Percentiles rank a stretch among this genome's conserved stretches.
These are phyloP conservation scores for Beauveria sp. DNA, from an alignment of 2,329 filamentous ascomycete genomes.

Conservation along the genomic window DNA sequence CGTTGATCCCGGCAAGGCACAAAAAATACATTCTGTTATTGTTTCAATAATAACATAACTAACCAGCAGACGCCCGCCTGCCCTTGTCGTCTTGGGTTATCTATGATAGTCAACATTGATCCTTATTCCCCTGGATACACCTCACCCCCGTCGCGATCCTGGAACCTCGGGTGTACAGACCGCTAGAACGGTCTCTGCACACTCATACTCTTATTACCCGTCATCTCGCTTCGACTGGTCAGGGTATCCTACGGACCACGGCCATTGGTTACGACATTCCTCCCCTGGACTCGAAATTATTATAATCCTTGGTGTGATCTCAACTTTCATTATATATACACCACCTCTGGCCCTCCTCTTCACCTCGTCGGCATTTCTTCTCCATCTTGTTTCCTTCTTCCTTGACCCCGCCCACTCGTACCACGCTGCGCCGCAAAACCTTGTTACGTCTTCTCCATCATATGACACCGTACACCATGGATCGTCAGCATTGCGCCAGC, in stretches of 20 bases:
- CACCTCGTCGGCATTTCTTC: background rate
- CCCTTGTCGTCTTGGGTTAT: background rate
- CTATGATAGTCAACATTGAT: background rate
- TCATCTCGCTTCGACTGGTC: slow-evolving; percentile 2
- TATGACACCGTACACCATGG: slow-evolving; percentile 16
- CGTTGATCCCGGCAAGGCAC: slow-evolving; percentile 1
- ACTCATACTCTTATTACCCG: background rate
- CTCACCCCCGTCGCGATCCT: slow-evolving; percentile 6
- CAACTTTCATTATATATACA: slow-evolving; percentile 1
- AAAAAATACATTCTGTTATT: slow-evolving; percentile 1
- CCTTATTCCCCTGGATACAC: background rate
- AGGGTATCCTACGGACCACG: background rate
- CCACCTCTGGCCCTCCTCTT: background rate
- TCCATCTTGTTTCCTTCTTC: background rate
- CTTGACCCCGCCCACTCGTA: background rate
- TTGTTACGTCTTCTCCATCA: background rate
- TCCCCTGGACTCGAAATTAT: slow-evolving; percentile 5
- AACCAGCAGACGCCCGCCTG: background rate
- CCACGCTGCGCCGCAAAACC: background rate
- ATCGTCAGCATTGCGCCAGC: slow-evolving; percentile 26
- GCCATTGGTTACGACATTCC: background rate
- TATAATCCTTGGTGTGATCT: background rate
- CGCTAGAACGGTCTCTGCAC: background rate
- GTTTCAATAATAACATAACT: background rate
- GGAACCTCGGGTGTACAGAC: slow-evolving; percentile 8